Conservation (phyloP, 2,329 filamentous ascomycete genomes). For the Verticillium tricorpus region DNA sequence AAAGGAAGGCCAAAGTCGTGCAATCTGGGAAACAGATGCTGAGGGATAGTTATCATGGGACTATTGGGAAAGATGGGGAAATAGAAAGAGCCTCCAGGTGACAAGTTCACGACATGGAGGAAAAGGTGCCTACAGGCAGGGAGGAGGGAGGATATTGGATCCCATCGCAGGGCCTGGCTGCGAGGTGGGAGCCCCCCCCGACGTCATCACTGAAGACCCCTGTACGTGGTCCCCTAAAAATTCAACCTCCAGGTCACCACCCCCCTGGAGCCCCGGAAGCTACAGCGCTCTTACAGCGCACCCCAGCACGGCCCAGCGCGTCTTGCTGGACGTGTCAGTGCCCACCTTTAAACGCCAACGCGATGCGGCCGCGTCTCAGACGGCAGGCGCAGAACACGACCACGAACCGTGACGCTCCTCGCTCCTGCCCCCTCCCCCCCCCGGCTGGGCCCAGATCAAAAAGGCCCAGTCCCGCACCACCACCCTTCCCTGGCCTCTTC, state of each 20-base stretch:
- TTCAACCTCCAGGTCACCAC: background rate
- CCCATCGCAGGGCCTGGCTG: background rate
- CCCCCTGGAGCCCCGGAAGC: background rate
- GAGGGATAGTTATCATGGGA: background rate
- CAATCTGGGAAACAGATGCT: background rate
- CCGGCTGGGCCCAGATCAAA: constrained; percentile 14
- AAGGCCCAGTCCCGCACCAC: constrained; percentile 20
- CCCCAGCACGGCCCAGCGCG: constrained; percentile 6
- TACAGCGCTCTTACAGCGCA: background rate
- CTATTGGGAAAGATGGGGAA: background rate
- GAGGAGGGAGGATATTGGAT: background rate
- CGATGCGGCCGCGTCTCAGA: constrained; percentile 12
- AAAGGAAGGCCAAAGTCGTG: background rate
- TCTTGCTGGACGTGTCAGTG: background rate
- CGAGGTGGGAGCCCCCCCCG: background rate
- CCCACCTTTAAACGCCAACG: constrained; percentile 14
- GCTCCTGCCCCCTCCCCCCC: constrained; percentile 8
- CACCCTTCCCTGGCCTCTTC: constrained; percentile 16
- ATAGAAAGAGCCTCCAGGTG: background rate
- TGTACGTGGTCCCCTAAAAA: background rate
- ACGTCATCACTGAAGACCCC: background rate
- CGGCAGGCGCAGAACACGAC: constrained; percentile 7
- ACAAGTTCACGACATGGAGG: background rate
- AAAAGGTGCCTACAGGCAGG: background rate
- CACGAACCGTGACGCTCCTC: constrained; percentile 1